Percentiles rank a stretch among this genome's conserved stretches.
Conservation (phyloP, 768 basidiomycete species). For the Pleurotus sapidus region DNA sequence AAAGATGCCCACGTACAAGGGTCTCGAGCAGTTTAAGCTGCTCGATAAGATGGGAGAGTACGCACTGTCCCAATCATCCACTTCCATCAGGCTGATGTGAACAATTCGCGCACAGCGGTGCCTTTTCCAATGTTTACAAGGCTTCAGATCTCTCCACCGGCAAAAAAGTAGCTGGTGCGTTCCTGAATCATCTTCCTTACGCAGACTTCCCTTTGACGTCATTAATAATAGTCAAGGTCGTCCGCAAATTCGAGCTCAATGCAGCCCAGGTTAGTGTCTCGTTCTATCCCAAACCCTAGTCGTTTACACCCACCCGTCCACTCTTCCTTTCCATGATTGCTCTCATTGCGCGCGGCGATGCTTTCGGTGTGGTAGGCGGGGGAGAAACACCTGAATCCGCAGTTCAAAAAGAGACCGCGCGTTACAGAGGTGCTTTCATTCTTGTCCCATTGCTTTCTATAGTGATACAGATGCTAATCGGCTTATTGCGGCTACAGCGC, state of each 20-base stretch:
- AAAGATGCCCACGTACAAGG: constrained; percentile 84
- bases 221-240: constrained; percentile 73
- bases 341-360: constrained; percentile 31
- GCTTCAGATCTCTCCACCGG: constrained; percentile 75
- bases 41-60: constrained; percentile 93
- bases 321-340: constrained; percentile 19
- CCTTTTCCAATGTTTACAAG: constrained; percentile 98
- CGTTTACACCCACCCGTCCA: constrained; percentile 12
- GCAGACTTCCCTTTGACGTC: constrained; percentile 14
- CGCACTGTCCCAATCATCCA: constrained; percentile 31
- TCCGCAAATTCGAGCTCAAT: constrained; percentile 90
- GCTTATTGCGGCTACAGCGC: constrained; percentile 52
- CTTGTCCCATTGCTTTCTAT: constrained; percentile 10
- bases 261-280: constrained; percentile 78
- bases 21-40: constrained; percentile 76
- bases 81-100: constrained; percentile 16
- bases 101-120: constrained; percentile 53
- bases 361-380: constrained; percentile 56
- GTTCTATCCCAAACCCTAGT: constrained; percentile 14
- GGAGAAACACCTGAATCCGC: constrained; percentile 89
- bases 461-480: constrained; percentile 8
- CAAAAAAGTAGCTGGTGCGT: constrained; percentile 79
- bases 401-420: constrained; percentile 97
- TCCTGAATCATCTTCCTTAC: neutral
- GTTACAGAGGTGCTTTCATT: constrained; percentile 83